phyloP scores from a whole-genome alignment of 75 land plant species.

The Pseudotsuga menziesii region DNA sequence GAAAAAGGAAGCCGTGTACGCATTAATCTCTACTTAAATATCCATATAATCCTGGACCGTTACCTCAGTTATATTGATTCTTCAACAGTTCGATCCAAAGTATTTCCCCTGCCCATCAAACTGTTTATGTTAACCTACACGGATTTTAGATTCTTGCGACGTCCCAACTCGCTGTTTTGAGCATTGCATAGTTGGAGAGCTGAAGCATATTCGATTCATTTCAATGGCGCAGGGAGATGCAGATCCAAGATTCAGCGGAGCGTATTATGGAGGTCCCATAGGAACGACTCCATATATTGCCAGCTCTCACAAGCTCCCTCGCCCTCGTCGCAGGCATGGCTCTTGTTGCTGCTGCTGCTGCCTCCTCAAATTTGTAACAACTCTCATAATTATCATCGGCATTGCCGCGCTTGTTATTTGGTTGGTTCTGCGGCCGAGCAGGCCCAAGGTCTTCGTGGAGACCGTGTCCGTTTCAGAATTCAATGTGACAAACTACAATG shows the following conservation, averaged over 20 bases:
- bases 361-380: background rate
- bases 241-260: background rate
- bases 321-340: background rate
- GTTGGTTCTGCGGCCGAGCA: background rate
- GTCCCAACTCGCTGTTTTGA: too few relatives aligned
- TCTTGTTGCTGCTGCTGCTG: background rate
- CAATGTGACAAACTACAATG: background rate
- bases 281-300: background rate
- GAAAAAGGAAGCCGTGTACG: slow-evolving; percentile 13
- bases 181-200: background rate
- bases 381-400: background rate
- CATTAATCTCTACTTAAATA: slow-evolving; percentile 6
- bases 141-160: too few relatives aligned
- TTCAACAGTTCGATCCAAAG: too few relatives aligned
- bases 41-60: too few relatives aligned
- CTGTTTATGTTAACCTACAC: too few relatives aligned
- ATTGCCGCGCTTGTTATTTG: background rate
- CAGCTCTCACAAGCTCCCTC: background rate
- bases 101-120: too few relatives aligned
- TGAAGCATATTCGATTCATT: background rate
- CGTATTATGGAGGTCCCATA: background rate
- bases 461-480: background rate
- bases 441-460: background rate
- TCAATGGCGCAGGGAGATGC: background rate
- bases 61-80: too few relatives aligned